Percentiles rank a stretch among this genome's conserved stretches.
phyloP scores from a whole-genome alignment of 208 protist species.

The Phytomonas sp. region DNA sequence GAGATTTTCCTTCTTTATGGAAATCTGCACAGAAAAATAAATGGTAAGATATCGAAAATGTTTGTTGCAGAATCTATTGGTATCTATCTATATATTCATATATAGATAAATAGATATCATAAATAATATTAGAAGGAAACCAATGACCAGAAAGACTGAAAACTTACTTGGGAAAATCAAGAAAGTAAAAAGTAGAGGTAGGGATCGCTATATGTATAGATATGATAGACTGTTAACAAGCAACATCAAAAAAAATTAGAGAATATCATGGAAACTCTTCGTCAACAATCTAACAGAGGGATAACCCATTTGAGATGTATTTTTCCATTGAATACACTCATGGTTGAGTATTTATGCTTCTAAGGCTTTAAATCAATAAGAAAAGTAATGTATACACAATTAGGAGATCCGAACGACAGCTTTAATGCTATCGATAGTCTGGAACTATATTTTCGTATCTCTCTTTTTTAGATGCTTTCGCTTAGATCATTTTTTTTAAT shows the following conservation, averaged over 20 bases:
- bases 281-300: neutral
- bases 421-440: neutral
- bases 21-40: too few species aligned
- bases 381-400: neutral
- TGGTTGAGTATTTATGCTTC: neutral
- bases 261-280: neutral
- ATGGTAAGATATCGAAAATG: too few species aligned
- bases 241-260: neutral
- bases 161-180: neutral
- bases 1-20: neutral
- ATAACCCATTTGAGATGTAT: neutral
- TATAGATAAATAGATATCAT: constrained; percentile 11
- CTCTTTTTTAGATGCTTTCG: neutral
- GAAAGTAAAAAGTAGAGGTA: neutral
- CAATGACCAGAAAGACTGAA: constrained; percentile 12
- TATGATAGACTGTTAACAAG: neutral
- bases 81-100: neutral
- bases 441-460: neutral
- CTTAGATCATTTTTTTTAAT: neutral
- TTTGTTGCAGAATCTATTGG: too few species aligned
- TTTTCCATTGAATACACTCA: neutral
- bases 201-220: neutral
- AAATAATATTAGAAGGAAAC: constrained; percentile 13
- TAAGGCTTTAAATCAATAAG: neutral
- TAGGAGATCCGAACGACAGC: neutral